Base-by-base conservation (phyloP, 768 basidiomycete species). In the Mycena belliarum region DNA sequence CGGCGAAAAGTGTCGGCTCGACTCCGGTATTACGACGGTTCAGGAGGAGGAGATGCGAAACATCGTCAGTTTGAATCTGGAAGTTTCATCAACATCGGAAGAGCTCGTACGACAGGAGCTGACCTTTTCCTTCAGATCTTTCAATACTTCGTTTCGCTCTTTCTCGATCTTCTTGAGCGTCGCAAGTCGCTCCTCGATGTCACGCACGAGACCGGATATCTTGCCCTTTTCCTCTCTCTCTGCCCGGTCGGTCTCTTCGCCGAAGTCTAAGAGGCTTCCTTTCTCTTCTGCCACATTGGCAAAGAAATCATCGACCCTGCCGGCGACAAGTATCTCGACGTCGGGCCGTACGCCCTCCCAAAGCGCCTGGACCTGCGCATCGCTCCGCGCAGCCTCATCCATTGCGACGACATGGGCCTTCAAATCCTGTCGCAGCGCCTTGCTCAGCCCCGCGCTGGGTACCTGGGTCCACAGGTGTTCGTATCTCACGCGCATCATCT, bases 91-190 rank as follows among this genome's bases (percentile, higher is more conserved):
- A 16, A 37, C 51, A 51, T 29, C 37, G 24, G 37, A 48, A 25
- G n/a, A n/a, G n/a, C n/a, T n/a, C 3, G 24, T 3, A 44, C 5
- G 12, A 16, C 26, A 45, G 4, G 12, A 6, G 43, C 55, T 42
- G 52, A 94, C 95, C 84, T 96, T 97, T 42, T 98, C 95, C 70
- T 98, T 99, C 47, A 99, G 76, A 35, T 98, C 97, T 69, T 91
- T 95, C 52, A 98, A 73, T 0, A 94, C 87, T 64, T 95, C 91
- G 12, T 82, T 83, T 47, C 96, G 77, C 74, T 98, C 96, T 55
- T 84, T 84, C 43, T 87, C 81, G 59, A 99, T 88, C 76, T 93
- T 90, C 71, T 83, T 87, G 47, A 98, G 69, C 65, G 87, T 78
- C 25, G 85, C 87, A 16, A 98, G 70, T 47, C 86, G 76, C 56